phyloP scores from a whole-genome alignment of 1,284 basidiomycete genomes.

The Rhizopogon parksii region DNA sequence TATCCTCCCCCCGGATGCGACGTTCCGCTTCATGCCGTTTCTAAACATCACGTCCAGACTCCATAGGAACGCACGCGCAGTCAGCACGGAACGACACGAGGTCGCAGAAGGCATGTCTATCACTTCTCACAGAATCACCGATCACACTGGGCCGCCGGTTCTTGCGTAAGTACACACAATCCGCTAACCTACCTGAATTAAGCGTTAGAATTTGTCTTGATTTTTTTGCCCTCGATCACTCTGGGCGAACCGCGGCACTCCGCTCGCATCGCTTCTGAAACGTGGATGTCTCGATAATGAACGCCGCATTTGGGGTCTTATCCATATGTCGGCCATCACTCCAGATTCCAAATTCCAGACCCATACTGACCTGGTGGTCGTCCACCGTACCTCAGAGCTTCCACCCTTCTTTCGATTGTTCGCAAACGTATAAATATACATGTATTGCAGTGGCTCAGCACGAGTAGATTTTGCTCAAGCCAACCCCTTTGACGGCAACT shows the following conservation, averaged over 20 bases:
- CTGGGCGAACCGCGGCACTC: conserved; percentile 1
- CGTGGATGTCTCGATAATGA: conserved; percentile 2
- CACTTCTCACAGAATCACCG: background rate
- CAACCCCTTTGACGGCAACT: background rate
- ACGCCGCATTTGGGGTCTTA: background rate
- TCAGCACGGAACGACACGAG: background rate
- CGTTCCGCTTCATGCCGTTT: background rate
- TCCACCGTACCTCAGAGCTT: background rate
- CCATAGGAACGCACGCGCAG: background rate
- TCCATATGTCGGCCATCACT: background rate
- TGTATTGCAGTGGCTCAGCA: background rate
- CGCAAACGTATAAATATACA: background rate
- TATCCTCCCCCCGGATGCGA: background rate
- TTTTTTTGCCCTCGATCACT: background rate
- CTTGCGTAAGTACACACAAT: conserved; percentile 2
- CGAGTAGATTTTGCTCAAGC: background rate
- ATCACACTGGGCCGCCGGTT: background rate
- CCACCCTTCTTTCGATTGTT: conserved; percentile 1
- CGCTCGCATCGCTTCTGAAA: conserved; percentile 2
- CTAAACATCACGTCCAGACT: too few relatives aligned
- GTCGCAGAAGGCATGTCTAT: background rate
- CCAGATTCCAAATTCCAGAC: background rate
- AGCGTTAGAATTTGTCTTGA: conserved; percentile 3
- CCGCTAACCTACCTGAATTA: conserved; percentile 4
- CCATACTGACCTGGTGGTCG: background rate